Percentiles rank a stretch among this genome's conserved stretches.
These are phyloP conservation scores for Plectosphaerella sp. DNA, from an alignment of 2,329 filamentous ascomycete species.

Conservation along the genomic window DNA sequence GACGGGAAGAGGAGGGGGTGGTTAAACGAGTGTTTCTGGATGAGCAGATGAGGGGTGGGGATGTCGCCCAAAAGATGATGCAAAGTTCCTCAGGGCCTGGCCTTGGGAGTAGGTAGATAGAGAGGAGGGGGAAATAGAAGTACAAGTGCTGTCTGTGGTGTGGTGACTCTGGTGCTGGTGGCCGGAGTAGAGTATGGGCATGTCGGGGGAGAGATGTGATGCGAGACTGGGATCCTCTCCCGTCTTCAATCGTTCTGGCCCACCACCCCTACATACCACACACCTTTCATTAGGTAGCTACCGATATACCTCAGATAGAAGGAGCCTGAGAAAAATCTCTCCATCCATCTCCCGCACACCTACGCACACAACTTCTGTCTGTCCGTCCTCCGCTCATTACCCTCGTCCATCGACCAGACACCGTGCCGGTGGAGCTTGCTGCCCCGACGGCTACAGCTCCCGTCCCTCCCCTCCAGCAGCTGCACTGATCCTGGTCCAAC, in stretches of 20 bases:
- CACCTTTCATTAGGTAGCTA: no score
- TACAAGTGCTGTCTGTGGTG: background rate
- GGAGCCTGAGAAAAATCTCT: no score
- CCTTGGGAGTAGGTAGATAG: no score
- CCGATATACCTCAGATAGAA: no score
- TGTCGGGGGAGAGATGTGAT: background rate
- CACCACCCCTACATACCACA: no score
- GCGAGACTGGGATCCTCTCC: background rate
- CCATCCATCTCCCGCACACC: no score
- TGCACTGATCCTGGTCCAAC: constrained; percentile 1
- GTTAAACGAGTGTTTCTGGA: background rate
- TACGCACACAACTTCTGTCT: no score
- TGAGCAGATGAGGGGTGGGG: background rate
- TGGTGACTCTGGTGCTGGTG: no score
- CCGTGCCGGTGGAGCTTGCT: background rate
- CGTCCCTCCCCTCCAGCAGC: background rate
- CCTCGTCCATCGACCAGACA: background rate
- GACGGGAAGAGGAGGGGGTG: background rate
- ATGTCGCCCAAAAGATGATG: background rate
- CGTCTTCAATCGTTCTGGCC: background rate
- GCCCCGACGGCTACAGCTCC: background rate
- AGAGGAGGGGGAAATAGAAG: background rate
- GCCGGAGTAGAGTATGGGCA: no score
- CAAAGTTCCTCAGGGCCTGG: no score
- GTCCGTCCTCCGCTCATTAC: background rate